phyloP scores from a whole-genome alignment of 768 basidiomycete species.

The Calocera viscosa region DNA sequence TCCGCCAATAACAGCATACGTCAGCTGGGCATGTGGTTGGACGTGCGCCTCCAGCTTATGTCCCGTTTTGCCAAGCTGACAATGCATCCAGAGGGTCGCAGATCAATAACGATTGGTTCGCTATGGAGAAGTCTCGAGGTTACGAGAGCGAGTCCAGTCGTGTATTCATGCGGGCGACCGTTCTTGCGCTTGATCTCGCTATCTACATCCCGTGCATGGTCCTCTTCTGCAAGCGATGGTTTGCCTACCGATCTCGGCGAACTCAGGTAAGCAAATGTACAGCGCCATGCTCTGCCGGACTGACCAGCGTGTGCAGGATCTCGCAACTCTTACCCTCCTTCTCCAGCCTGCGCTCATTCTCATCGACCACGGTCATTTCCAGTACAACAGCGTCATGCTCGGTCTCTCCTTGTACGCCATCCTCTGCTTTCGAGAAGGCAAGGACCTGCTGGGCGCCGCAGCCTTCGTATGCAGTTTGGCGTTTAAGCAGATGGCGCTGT shows the following conservation, averaged over 20 bases:
- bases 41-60: slow-evolving; percentile 40
- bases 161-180: slow-evolving; percentile 69
- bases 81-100: slow-evolving; percentile 33
- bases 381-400: slow-evolving; percentile 91
- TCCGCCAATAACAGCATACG: slow-evolving; percentile 83
- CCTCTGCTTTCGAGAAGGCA: slow-evolving; percentile 52
- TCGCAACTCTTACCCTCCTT: slow-evolving; percentile 54
- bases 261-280: slow-evolving; percentile 47
- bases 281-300: not conserved
- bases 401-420: slow-evolving; percentile 61
- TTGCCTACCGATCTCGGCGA: slow-evolving; percentile 54
- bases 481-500: slow-evolving; percentile 94
- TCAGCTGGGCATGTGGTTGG: slow-evolving; percentile 69
- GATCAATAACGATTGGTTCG: slow-evolving; percentile 55
- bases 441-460: slow-evolving; percentile 63
- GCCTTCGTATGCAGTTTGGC: slow-evolving; percentile 74
- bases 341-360: slow-evolving; percentile 74
- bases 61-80: not conserved
- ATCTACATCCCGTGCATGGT: slow-evolving; percentile 65
- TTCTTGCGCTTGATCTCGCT: slow-evolving; percentile 52
- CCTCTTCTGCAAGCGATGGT: slow-evolving; percentile 54
- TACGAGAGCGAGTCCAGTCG: slow-evolving; percentile 54
- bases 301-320: slow-evolving; percentile 33
- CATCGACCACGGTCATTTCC: slow-evolving; percentile 88
- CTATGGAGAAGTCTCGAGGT: slow-evolving; percentile 54